phyloP scores from a whole-genome alignment of 768 basidiomycete species.

The Pleurotus giganteus region DNA sequence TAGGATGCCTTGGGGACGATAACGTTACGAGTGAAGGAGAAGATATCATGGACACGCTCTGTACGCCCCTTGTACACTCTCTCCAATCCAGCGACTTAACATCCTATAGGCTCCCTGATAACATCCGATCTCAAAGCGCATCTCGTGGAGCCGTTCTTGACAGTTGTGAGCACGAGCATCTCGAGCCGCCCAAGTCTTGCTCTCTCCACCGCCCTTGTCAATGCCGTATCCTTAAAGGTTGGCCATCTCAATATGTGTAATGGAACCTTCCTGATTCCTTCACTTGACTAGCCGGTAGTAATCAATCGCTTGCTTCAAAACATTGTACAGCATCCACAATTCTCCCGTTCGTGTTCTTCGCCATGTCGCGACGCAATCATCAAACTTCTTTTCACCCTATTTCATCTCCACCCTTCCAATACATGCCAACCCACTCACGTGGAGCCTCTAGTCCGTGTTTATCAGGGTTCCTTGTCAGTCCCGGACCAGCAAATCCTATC shows the following conservation, averaged over 20 bases:
- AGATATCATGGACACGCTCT: constrained; percentile 30
- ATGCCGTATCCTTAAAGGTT: constrained; percentile 61
- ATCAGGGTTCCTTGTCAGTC: constrained; percentile 66
- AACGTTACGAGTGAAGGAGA: constrained; percentile 19
- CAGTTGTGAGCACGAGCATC: constrained; percentile 62
- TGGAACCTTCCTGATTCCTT: constrained; percentile 6
- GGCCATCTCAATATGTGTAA: constrained; percentile 11
- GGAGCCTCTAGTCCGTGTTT: constrained; percentile 72
- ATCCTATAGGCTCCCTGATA: constrained; percentile 24
- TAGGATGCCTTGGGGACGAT: constrained; percentile 40
- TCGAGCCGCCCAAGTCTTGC: constrained; percentile 35
- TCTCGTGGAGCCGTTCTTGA: constrained; percentile 70
- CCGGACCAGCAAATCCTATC: constrained; percentile 69
- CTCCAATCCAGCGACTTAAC: constrained; percentile 7
- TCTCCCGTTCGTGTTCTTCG: constrained; percentile 39
- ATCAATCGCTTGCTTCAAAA: constrained; percentile 77
- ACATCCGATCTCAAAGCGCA: constrained; percentile 45
- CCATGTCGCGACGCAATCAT: constrained; percentile 46
- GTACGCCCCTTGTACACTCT: constrained; percentile 27
- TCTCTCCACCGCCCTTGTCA: constrained; percentile 41
- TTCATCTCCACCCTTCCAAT: constrained; percentile 73
- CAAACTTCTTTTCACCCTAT: constrained; percentile 61
- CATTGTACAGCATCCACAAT: constrained; percentile 66
- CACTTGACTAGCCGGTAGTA: constrained; percentile 52
- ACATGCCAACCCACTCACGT: constrained; percentile 85